Base-by-base conservation (phyloP, 1,284 basidiomycete genomes). In the Ustilago xerochloae region DNA sequence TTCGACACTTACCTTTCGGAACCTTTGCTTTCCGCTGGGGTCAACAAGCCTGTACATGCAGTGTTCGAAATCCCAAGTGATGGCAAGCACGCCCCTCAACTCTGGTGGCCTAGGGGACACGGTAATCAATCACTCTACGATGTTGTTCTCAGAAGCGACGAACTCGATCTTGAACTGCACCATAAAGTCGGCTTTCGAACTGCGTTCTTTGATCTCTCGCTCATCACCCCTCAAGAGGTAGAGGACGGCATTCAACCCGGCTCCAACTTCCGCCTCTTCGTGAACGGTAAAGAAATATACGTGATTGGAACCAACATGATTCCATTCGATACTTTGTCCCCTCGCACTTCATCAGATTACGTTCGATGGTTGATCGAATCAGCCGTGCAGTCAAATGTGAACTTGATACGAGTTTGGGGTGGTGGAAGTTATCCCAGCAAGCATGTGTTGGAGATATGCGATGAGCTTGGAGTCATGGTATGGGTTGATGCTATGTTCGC, bases 401-500 rank as follows among this genome's bases (percentile, higher is more conserved):
- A 78, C 39, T 56, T 81, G 20, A 18, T 81, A 18, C 63, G 80
- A 8, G 48, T 81, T 39, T 81, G 80, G 80, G 80, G 80, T 18
- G 80, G 80, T 16, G 80, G 71, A 6, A 53, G 64, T 24, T 81
- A 81, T 30, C 68, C 75, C 9, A 58, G 65, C 0, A 69, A 65
- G 26, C 61, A 88, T 68, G 88, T 90, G 68, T 89, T 89, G 79
- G 86, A 87, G 1, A 78, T 88, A 24, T 90, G 89, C 77, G 89
- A 90, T 77, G 88, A 90, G 75, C 85, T 90, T 0, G 89, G 90
- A 7, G 88, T 90, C 63, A 84, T 90, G 48, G 88, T 87, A 3
- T 90, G 90, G 90, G 89, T 88, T 3, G 90, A 90, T 75, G 86
- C 89, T 52, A 89, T 89, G 54, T 90, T 90, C 81, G 90, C 89